Percentiles rank a stretch among this genome's conserved stretches.
phyloP scores from a whole-genome alignment of 2,329 filamentous ascomycete species.

The Gnomoniopsis smithogilvyi region DNA sequence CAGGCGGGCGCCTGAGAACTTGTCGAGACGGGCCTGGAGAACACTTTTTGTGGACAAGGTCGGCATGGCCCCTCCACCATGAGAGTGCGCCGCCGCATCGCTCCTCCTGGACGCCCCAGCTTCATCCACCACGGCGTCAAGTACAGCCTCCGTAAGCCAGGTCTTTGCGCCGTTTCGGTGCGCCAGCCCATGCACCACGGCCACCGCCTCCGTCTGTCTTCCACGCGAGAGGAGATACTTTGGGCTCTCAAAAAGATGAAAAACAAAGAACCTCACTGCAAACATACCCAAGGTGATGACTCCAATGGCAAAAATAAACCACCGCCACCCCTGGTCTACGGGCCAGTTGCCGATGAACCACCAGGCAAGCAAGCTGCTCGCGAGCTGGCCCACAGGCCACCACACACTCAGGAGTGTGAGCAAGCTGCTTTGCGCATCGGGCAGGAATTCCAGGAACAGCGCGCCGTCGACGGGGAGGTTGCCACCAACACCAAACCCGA shows the following conservation, averaged over 20 bases:
- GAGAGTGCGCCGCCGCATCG: background rate
- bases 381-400: conserved; percentile 82
- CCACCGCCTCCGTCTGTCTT: conserved; percentile 74
- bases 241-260: conserved; percentile 80
- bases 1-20: conserved; percentile 66
- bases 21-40: conserved; percentile 56
- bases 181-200: conserved; percentile 75
- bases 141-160: conserved; percentile 71
- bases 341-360: conserved; percentile 69
- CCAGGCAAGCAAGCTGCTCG: conserved; percentile 71
- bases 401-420: conserved; percentile 79
- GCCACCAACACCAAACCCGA: conserved; percentile 70
- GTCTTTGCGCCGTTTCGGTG: conserved; percentile 66
- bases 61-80: conserved; percentile 2
- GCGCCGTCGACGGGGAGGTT: conserved; percentile 78
- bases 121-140: conserved; percentile 52
- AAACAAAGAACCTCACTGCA: conserved; percentile 72
- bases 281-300: conserved; percentile 75
- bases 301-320: conserved; percentile 69
- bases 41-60: conserved; percentile 34
- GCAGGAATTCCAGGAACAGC: conserved; percentile 80
- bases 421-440: conserved; percentile 68
- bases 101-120: conserved; percentile 25
- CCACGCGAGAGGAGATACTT: conserved; percentile 78
- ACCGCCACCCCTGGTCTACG: conserved; percentile 71